These are phyloP conservation scores for Carallia pectinifolia DNA, from an alignment of 345 rosid genomes.

Conservation along the genomic window DNA sequence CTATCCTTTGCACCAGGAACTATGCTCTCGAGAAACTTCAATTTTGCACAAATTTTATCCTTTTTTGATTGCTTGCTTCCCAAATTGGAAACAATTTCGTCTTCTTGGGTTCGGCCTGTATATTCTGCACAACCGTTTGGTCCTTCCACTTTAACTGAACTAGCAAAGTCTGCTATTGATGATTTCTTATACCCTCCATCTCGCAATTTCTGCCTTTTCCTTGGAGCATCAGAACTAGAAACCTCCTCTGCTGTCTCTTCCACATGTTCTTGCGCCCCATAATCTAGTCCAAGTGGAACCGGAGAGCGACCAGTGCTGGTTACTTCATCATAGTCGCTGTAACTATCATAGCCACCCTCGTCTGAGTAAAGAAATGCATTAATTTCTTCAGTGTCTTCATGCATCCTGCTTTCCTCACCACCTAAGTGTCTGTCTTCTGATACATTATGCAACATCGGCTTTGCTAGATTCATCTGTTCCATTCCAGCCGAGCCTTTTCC, in stretches of 20 bases:
- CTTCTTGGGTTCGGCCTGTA: conserved; percentile 20
- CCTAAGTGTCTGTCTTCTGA: conserved; percentile 32
- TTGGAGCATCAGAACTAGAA: conserved; percentile 48
- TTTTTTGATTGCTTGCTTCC: conserved; percentile 30
- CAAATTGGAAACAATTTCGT: conserved; percentile 32
- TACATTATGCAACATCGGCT: conserved; percentile 29
- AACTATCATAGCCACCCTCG: conserved; percentile 23
- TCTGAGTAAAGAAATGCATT: conserved; percentile 24
- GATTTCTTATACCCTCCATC: conserved; percentile 17
- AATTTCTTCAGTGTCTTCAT: conserved; percentile 26
- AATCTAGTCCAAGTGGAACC: conserved; percentile 1
- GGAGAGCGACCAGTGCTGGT: conserved; percentile 29
- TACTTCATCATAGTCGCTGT: conserved; percentile 15
- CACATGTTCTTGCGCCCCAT: conserved; percentile 8
- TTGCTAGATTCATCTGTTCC: conserved; percentile 27
- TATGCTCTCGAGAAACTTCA: conserved; percentile 21
- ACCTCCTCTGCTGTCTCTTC: conserved; percentile 42
- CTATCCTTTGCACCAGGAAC: conserved; percentile 27
- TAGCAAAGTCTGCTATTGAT: conserved; percentile 4
- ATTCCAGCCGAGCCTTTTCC: conserved; percentile 26
- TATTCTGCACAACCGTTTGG: conserved; percentile 13
- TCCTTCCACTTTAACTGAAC: conserved; percentile 5
- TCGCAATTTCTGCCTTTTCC: conserved; percentile 41
- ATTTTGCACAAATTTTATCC: conserved; percentile 13
- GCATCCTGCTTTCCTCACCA: conserved; percentile 38